These are phyloP conservation scores for Parsonsia alboflavescens DNA, from an alignment of 257 asterid species.

Conservation along the genomic window DNA sequence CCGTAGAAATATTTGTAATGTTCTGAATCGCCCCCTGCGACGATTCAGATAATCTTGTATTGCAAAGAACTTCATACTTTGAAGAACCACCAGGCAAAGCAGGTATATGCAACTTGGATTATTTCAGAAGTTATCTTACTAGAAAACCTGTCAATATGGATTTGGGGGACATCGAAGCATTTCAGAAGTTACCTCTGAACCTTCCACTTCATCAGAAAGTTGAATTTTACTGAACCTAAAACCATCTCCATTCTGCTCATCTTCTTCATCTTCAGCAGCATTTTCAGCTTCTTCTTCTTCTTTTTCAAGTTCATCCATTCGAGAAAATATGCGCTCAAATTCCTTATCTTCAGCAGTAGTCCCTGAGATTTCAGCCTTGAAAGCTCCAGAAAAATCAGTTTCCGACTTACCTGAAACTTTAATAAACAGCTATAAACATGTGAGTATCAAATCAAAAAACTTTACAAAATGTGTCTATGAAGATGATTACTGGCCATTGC, in stretches of 20 bases:
- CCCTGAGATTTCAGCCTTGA: conserved; percentile 26
- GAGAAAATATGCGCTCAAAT: conserved; percentile 43
- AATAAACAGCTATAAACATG: background rate
- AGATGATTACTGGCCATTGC: background rate
- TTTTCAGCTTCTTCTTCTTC: conserved; percentile 81
- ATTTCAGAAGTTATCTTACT: background rate
- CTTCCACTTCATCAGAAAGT: conserved; percentile 32
- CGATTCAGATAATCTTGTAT: background rate
- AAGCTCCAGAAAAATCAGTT: conserved; percentile 22
- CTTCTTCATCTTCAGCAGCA: conserved; percentile 30
- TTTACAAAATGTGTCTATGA: background rate
- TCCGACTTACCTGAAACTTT: conserved; percentile 27
- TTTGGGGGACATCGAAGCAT: background rate
- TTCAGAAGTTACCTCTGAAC: conserved; percentile 51
- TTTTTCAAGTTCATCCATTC: conserved; percentile 68
- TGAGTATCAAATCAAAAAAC: background rate
- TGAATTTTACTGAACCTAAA: conserved; percentile 18
- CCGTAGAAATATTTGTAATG: background rate
- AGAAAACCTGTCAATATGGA: background rate
- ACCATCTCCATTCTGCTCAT: conserved; percentile 30
- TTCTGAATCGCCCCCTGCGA: background rate
- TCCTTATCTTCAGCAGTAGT: conserved; percentile 56
- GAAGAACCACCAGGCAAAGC: background rate
- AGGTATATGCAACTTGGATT: background rate
- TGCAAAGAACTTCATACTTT: background rate